These are phyloP conservation scores for Candida sanyaensis DNA, from an alignment of 1,139 yeast genomes.

Conservation along the genomic window DNA sequence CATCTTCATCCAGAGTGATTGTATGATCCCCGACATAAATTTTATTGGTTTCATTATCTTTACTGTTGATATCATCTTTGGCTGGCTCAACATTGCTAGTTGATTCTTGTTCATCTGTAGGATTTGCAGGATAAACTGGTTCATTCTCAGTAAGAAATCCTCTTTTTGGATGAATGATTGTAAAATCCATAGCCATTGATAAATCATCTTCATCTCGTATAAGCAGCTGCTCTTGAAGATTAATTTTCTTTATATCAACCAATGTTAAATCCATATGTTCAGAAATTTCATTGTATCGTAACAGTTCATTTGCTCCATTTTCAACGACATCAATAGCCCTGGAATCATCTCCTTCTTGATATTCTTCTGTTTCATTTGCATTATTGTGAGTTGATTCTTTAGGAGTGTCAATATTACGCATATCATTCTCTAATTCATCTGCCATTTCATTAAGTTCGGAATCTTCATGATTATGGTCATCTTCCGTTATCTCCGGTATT, in stretches of 20 bases:
- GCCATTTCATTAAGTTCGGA: not conserved
- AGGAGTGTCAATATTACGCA: not conserved
- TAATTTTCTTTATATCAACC: conserved; percentile 1
- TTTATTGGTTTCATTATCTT: not conserved
- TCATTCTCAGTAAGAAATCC: not conserved
- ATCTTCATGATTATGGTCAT: not conserved
- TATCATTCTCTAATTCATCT: not conserved
- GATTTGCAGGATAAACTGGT: no score
- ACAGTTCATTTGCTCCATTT: not conserved
- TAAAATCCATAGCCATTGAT: conserved; percentile 4
- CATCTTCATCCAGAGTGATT: conserved; percentile 1
- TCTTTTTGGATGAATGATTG: not conserved
- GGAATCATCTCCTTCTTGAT: not conserved
- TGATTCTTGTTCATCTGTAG: no score
- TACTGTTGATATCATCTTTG: no score
- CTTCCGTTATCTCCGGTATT: not conserved
- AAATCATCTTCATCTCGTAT: conserved; percentile 4
- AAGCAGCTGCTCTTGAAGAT: not conserved
- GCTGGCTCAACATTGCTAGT: no score
- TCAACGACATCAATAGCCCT: not conserved
- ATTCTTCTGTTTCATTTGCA: not conserved
- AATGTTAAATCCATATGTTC: conserved; percentile 6
- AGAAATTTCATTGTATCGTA: not conserved
- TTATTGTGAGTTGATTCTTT: no score
- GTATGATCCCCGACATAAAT: not conserved